These are phyloP conservation scores for Clarkia xantiana DNA, from an alignment of 345 rosid genomes.

Conservation along the genomic window DNA sequence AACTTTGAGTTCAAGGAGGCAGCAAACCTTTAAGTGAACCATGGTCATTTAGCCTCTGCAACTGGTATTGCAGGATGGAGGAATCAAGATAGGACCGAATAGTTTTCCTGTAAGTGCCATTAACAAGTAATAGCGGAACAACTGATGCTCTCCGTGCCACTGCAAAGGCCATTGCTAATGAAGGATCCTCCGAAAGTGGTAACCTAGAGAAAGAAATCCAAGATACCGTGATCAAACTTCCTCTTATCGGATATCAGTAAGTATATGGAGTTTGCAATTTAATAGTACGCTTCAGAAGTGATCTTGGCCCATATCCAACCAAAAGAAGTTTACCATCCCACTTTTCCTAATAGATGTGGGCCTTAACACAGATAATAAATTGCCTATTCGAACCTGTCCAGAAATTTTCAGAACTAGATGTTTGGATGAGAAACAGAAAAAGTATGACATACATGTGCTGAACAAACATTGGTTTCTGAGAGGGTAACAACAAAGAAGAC, in stretches of 20 bases:
- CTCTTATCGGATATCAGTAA: too few relatives aligned
- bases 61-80: conserved; percentile 74
- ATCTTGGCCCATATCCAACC: too few relatives aligned
- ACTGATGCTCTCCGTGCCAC: conserved; percentile 97
- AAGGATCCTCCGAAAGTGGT: conserved; percentile 92
- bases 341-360: too few relatives aligned
- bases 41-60: conserved; percentile 68
- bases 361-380: too few relatives aligned
- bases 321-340: too few relatives aligned
- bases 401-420: not conserved
- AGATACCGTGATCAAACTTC: not conserved
- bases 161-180: conserved; percentile 97
- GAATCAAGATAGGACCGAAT: conserved; percentile 91
- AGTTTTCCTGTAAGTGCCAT: conserved; percentile 93
- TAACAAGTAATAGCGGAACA: conserved; percentile 82
- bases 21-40: conserved; percentile 72
- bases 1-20: conserved; percentile 1
- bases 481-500: conserved; percentile 71
- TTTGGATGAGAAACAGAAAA: not conserved
- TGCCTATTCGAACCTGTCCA: too few relatives aligned
- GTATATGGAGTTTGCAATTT: too few relatives aligned
- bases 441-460: conserved; percentile 39
- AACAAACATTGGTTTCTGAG: conserved; percentile 70
- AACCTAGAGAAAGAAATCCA: conserved; percentile 34
- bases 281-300: too few relatives aligned